phyloP scores from a whole-genome alignment of 2,329 filamentous ascomycete species.

The Lachnellula cervina region DNA sequence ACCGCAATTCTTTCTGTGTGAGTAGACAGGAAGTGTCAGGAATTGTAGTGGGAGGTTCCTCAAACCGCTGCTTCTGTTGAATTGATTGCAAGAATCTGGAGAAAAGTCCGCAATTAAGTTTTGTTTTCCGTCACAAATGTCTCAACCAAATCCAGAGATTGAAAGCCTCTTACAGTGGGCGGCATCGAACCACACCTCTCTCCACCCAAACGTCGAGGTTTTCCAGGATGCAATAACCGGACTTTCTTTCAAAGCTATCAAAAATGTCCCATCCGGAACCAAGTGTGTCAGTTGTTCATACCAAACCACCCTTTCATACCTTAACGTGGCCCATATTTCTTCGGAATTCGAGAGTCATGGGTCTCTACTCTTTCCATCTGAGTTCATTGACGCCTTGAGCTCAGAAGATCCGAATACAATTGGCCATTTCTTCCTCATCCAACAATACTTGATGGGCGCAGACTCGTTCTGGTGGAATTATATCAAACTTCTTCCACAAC shows the following conservation, averaged over 20 bases:
- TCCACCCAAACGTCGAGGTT: conserved; percentile 50
- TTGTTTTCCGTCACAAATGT: neutral
- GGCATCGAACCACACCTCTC: conserved; percentile 38
- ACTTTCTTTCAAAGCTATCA: conserved; percentile 43
- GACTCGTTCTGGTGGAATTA: conserved; percentile 66
- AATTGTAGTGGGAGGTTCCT: no score
- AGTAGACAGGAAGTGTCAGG: no score
- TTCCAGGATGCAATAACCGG: conserved; percentile 47
- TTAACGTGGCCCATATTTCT: conserved; percentile 45
- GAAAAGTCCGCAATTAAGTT: neutral
- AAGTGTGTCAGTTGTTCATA: conserved; percentile 49
- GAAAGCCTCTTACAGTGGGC: conserved; percentile 46
- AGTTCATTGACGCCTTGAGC: conserved; percentile 46
- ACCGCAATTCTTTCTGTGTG: no score
- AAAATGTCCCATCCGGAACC: conserved; percentile 15
- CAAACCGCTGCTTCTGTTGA: neutral
- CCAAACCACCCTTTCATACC: conserved; percentile 52
- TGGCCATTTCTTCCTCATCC: conserved; percentile 63
- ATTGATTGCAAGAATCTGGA: neutral
- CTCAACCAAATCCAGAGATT: conserved; percentile 15
- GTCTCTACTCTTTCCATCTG: conserved; percentile 39
- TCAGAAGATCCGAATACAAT: conserved; percentile 48
- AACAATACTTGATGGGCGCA: conserved; percentile 55
- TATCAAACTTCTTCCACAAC: conserved; percentile 59
- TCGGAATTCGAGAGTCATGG: conserved; percentile 22